Conservation (phyloP, 495 filamentous ascomycete species). For the Staphylotrichum tortipilum region DNA sequence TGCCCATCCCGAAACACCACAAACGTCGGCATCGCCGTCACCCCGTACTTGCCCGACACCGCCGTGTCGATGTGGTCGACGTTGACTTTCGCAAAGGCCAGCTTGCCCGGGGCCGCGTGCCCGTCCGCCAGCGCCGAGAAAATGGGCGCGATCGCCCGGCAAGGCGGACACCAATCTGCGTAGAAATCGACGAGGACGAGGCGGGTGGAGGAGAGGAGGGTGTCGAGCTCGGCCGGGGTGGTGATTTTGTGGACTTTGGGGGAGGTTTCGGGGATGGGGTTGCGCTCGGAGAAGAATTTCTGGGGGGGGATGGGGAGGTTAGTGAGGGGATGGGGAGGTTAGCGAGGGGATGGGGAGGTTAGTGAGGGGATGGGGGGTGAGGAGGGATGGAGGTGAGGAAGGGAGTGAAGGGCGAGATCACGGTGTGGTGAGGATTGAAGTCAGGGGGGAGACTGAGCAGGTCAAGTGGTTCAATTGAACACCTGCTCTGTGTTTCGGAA, state of each 20-base stretch:
- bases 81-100: slow-evolving; percentile 51
- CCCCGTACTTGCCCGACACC: slow-evolving; percentile 34
- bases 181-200: slow-evolving; percentile 41
- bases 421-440: too few species aligned
- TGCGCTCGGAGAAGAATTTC: too few species aligned
- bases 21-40: slow-evolving; percentile 69
- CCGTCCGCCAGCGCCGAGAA: slow-evolving; percentile 42
- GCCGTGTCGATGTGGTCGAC: slow-evolving; percentile 44
- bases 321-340: too few species aligned
- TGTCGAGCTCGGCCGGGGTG: slow-evolving; percentile 25
- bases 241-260: slow-evolving; percentile 18
- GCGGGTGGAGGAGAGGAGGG: slow-evolving; percentile 25
- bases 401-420: too few species aligned
- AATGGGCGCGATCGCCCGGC: slow-evolving; percentile 53
- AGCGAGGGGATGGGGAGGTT: too few species aligned
- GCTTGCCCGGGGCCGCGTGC: slow-evolving; percentile 31
- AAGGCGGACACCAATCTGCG: slow-evolving; percentile 57
- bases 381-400: too few species aligned
- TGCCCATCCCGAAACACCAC: slow-evolving; percentile 68
- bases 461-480: too few species aligned
- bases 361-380: too few species aligned
- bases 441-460: too few species aligned
- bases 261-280: slow-evolving; percentile 14
- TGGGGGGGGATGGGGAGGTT: too few species aligned
- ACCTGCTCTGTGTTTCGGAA: too few species aligned